Conservation (phyloP, 495 filamentous ascomycete genomes). For the Penicillium argentinense region DNA sequence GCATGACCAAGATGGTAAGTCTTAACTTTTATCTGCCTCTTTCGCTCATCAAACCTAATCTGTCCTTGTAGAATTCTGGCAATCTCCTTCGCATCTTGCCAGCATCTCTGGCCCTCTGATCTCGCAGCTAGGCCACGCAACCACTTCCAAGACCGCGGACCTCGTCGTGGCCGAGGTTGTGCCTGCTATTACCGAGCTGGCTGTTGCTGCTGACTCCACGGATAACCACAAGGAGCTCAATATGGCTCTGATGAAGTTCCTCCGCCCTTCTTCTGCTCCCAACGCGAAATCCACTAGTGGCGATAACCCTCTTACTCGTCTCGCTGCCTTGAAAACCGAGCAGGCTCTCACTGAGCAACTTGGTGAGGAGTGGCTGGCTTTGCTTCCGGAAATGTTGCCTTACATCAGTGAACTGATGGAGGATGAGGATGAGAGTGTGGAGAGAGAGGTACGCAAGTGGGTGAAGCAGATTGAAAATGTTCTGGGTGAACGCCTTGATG, state of each 20-base stretch:
- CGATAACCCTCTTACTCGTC: constrained; percentile 51
- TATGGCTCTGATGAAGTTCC: constrained; percentile 65
- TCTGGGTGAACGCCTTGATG: constrained; percentile 81
- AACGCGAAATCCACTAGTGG: constrained; percentile 52
- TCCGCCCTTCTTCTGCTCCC: constrained; percentile 67
- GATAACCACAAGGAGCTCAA: constrained; percentile 92
- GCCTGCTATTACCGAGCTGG: constrained; percentile 72
- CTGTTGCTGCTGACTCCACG: constrained; percentile 69
- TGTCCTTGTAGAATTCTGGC: constrained; percentile 68
- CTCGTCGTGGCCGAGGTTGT: constrained; percentile 49
- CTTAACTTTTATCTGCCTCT: not conserved
- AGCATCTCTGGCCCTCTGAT: constrained; percentile 67
- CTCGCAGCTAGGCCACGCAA: constrained; percentile 62
- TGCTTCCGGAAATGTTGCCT: constrained; percentile 92
- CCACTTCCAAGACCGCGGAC: constrained; percentile 33
- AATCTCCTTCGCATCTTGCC: constrained; percentile 80
- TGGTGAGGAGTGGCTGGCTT: constrained; percentile 87
- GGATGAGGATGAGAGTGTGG: constrained; percentile 90
- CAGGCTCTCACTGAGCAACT: constrained; percentile 72
- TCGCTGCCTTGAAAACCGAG: constrained; percentile 79
- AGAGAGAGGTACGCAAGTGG: constrained; percentile 83
- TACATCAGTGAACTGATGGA: constrained; percentile 92
- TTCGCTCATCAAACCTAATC: not conserved
- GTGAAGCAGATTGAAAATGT: constrained; percentile 83
- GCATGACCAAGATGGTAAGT: constrained; percentile 69